Conservation (phyloP, 202 grass and related monocot species). For the Setaria viridis region DNA sequence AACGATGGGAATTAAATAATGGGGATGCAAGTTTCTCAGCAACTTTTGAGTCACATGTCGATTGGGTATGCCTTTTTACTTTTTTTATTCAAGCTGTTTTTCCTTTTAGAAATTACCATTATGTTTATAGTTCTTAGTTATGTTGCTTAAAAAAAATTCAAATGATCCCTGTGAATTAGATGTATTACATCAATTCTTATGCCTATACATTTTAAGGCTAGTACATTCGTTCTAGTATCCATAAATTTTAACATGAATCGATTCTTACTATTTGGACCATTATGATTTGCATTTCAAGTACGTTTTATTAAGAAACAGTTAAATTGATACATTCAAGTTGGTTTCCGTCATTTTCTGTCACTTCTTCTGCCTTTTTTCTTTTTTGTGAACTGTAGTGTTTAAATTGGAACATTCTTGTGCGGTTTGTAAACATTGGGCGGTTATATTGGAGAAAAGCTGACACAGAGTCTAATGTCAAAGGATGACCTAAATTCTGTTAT, state of each 20-base stretch:
- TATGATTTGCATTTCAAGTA: neutral
- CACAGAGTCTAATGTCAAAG: neutral
- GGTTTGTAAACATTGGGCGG: constrained; percentile 1
- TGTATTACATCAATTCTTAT: neutral
- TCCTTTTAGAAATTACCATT: neutral
- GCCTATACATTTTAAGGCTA: constrained; percentile 23
- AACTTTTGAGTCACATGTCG: constrained; percentile 99
- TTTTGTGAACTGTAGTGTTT: constrained; percentile 28
- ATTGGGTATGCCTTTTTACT: constrained; percentile 72
- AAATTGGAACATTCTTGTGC: neutral
- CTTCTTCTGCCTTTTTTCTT: neutral
- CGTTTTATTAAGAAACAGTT: constrained; percentile 5
- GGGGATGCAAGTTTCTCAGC: constrained; percentile 68
- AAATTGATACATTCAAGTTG: constrained; percentile 1
- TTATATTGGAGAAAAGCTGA: constrained; percentile 5
- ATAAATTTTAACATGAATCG: constrained; percentile 12
- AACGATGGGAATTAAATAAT: constrained; percentile 84
- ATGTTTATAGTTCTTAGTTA: constrained; percentile 1
- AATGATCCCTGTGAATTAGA: neutral
- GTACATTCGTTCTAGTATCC: neutral
- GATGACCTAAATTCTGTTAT: neutral
- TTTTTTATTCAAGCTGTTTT: constrained; percentile 33
- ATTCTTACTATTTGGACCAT: neutral
- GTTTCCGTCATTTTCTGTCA: constrained; percentile 16
- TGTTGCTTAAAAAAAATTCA: neutral